These are phyloP conservation scores for Chloris gayana DNA, from an alignment of 176 grass and related monocot species.

Conservation along the genomic window DNA sequence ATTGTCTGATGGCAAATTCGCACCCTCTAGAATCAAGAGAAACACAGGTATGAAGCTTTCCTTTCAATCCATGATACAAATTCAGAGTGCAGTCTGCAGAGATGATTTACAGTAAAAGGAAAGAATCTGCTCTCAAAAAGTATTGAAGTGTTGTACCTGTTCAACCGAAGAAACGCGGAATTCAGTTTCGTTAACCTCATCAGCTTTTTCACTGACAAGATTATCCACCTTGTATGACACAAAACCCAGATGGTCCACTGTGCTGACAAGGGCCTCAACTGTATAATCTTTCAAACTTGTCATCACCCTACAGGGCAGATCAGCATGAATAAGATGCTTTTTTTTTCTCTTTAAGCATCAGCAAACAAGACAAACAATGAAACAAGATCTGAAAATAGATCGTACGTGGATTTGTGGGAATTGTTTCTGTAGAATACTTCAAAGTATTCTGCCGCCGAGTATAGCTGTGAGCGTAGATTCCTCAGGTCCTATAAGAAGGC, in stretches of 20 bases:
- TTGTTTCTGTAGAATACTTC: slow-evolving; percentile 87
- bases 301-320: slow-evolving; percentile 64
- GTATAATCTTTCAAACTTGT: slow-evolving; percentile 86
- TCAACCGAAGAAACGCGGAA: slow-evolving; percentile 83
- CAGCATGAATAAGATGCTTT: slow-evolving; percentile 9
- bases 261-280: slow-evolving; percentile 82
- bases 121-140: background rate
- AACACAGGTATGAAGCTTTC: slow-evolving; percentile 22
- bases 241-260: slow-evolving; percentile 87
- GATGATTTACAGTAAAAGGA: background rate
- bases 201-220: slow-evolving; percentile 74
- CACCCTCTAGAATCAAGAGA: slow-evolving; percentile 62
- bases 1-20: slow-evolving; percentile 68
- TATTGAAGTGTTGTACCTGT: slow-evolving; percentile 64
- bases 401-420: slow-evolving; percentile 72
- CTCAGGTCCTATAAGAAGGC: slow-evolving; percentile 80
- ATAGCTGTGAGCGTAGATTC: slow-evolving; percentile 89
- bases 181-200: slow-evolving; percentile 70
- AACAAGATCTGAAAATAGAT: slow-evolving; percentile 24
- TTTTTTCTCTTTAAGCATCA: slow-evolving; percentile 20
- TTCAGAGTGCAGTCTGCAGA: background rate
- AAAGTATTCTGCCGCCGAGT: slow-evolving; percentile 95
- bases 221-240: slow-evolving; percentile 92
- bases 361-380: slow-evolving; percentile 26
- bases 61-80: background rate